These are phyloP conservation scores for Takashimella tepidaria DNA, from an alignment of 1,284 basidiomycete species.

Conservation along the genomic window DNA sequence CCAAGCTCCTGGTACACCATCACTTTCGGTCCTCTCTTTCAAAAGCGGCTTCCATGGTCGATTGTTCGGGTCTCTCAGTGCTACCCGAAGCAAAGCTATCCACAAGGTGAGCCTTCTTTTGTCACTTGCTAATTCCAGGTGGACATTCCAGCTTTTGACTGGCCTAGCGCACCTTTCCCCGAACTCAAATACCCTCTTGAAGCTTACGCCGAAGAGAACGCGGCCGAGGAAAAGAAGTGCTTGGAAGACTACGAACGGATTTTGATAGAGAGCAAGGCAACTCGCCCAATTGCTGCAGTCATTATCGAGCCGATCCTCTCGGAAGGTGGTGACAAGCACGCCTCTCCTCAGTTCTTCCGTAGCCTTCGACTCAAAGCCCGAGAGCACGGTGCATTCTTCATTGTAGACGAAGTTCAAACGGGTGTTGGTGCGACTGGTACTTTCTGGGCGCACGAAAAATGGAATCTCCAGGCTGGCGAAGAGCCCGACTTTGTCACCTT, in stretches of 20 bases:
- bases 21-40: slow-evolving; percentile 53
- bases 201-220: slow-evolving; percentile 48
- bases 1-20: slow-evolving; percentile 51
- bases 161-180: slow-evolving; percentile 54
- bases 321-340: slow-evolving; percentile 57
- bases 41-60: slow-evolving; percentile 53
- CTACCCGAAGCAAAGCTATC: slow-evolving; percentile 51
- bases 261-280: slow-evolving; percentile 41
- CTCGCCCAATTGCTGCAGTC: slow-evolving; percentile 52
- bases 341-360: slow-evolving; percentile 53
- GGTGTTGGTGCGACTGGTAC: slow-evolving; percentile 54
- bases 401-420: slow-evolving; percentile 54
- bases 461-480: slow-evolving; percentile 49
- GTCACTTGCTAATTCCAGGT: slow-evolving; percentile 29
- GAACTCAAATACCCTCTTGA: slow-evolving; percentile 53
- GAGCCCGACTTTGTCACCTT: slow-evolving; percentile 55
- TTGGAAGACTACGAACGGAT: slow-evolving; percentile 41
- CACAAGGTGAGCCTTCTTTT: slow-evolving; percentile 47
- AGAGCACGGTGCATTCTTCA: slow-evolving; percentile 53
- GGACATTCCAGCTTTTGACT: slow-evolving; percentile 56
- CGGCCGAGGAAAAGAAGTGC: slow-evolving; percentile 40
- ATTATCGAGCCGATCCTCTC: slow-evolving; percentile 56
- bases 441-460: slow-evolving; percentile 57
- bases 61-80: slow-evolving; percentile 51
- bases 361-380: slow-evolving; percentile 50